phyloP scores from a whole-genome alignment of 768 basidiomycete species.

The Psilocybe tampanensis region DNA sequence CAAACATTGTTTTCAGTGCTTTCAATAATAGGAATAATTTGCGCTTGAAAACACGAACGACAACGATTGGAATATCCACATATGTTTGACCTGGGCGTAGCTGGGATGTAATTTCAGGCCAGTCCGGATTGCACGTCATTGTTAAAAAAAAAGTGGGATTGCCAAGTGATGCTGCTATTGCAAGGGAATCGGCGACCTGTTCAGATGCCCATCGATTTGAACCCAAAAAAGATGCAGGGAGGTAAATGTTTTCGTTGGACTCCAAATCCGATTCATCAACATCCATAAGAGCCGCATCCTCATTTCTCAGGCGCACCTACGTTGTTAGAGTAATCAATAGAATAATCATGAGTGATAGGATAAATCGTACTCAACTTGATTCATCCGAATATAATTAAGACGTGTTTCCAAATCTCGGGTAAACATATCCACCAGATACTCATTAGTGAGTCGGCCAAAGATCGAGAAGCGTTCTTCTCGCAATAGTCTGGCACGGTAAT shows the following conservation, averaged over 20 bases:
- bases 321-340: no score
- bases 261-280: slow-evolving; percentile 11
- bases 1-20: slow-evolving; percentile 30
- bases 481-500: slow-evolving; percentile 33
- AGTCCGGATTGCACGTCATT: slow-evolving; percentile 41
- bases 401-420: slow-evolving; percentile 31
- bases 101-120: slow-evolving; percentile 37
- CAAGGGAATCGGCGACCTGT: slow-evolving; percentile 39
- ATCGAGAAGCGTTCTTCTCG: slow-evolving; percentile 30
- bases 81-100: slow-evolving; percentile 34
- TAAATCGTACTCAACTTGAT: no score
- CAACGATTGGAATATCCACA: slow-evolving; percentile 35
- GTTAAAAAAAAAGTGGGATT: slow-evolving; percentile 39
- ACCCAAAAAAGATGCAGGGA: slow-evolving; percentile 38
- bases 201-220: slow-evolving; percentile 36
- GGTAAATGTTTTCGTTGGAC: slow-evolving; percentile 31
- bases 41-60: slow-evolving; percentile 37
- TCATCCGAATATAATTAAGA: slow-evolving; percentile 32
- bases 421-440: slow-evolving; percentile 44
- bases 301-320: slow-evolving; percentile 13
- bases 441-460: slow-evolving; percentile 34
- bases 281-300: slow-evolving; percentile 34
- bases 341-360: no score
- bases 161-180: slow-evolving; percentile 30
- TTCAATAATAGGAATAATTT: slow-evolving; percentile 27